Percentiles rank a stretch among this genome's conserved stretches.
phyloP scores from a whole-genome alignment of 2,329 filamentous ascomycete genomes.

The Ceratocystis cubensis region DNA sequence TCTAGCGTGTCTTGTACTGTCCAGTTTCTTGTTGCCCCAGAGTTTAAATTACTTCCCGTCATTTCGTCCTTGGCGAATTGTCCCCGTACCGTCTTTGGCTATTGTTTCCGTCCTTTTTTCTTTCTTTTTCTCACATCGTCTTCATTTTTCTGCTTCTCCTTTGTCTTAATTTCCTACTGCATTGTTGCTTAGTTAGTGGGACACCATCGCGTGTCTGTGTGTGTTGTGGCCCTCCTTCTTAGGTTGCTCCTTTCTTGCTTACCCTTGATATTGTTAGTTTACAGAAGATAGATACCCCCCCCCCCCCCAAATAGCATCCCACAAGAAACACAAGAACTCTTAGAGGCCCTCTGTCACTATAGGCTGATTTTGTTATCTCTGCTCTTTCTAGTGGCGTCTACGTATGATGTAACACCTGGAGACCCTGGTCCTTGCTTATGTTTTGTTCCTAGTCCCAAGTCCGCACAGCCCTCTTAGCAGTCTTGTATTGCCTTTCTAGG shows the following conservation, averaged over 20 bases:
- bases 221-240: slow-evolving; percentile 1
- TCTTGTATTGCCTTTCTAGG: background rate
- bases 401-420: background rate
- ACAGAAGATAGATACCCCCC: slow-evolving; percentile 7
- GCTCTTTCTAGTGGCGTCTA: background rate
- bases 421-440: background rate
- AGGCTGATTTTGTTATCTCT: background rate
- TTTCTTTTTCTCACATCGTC: background rate
- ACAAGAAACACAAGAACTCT: background rate
- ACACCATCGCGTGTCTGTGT: background rate
- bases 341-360: background rate
- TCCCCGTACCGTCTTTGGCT: background rate
- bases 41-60: background rate
- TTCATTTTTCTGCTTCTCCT: background rate
- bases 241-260: slow-evolving; percentile 6
- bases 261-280: slow-evolving; percentile 10
- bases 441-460: background rate
- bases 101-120: background rate
- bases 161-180: background rate
- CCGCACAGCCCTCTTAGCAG: background rate
- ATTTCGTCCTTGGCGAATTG: background rate
- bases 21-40: slow-evolving; percentile 7
- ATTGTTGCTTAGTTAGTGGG: background rate
- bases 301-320: background rate
- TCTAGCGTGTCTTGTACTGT: slow-evolving; percentile 1